A percentile compares a stretch with the other conserved stretches of the same genome.
These are phyloP conservation scores for Arthrobotrys iridis DNA, from an alignment of 2,329 filamentous ascomycete species.

Conservation along the genomic window DNA sequence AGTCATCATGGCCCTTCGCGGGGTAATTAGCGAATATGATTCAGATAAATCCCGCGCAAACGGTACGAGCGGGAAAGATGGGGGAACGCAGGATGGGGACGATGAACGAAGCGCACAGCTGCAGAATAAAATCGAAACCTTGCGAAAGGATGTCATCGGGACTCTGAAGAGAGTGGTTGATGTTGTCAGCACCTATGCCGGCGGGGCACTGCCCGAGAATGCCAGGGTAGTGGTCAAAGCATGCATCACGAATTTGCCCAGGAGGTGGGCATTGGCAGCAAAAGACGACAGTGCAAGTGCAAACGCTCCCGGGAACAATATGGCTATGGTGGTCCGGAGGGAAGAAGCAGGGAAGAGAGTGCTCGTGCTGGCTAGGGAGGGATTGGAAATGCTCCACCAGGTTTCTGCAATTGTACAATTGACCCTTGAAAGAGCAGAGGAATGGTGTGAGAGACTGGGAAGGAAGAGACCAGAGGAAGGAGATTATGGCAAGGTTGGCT, in stretches of 20 bases:
- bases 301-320: slow-evolving; percentile 55
- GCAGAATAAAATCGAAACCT: slow-evolving; percentile 72
- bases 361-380: slow-evolving; percentile 85
- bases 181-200: slow-evolving; percentile 87
- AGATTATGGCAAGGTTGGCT: slow-evolving; percentile 47
- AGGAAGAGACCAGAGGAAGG: slow-evolving; percentile 59
- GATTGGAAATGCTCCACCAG: slow-evolving; percentile 92
- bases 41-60: slow-evolving; percentile 60
- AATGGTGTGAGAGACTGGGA: slow-evolving; percentile 85
- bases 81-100: slow-evolving; percentile 56
- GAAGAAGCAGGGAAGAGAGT: slow-evolving; percentile 64
- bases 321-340: slow-evolving; percentile 56
- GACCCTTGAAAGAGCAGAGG: slow-evolving; percentile 88
- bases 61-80: slow-evolving; percentile 55
- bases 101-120: slow-evolving; percentile 63
- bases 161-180: slow-evolving; percentile 83
- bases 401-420: slow-evolving; percentile 87
- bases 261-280: slow-evolving; percentile 75
- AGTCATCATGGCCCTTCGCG: slow-evolving; percentile 77
- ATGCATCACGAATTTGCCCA: slow-evolving; percentile 84
- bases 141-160: slow-evolving; percentile 77
- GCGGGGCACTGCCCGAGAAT: slow-evolving; percentile 90
- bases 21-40: slow-evolving; percentile 83
- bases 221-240: slow-evolving; percentile 82
- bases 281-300: slow-evolving; percentile 59